phyloP scores from a whole-genome alignment of 768 basidiomycete species.

The Harrya chromipes region DNA sequence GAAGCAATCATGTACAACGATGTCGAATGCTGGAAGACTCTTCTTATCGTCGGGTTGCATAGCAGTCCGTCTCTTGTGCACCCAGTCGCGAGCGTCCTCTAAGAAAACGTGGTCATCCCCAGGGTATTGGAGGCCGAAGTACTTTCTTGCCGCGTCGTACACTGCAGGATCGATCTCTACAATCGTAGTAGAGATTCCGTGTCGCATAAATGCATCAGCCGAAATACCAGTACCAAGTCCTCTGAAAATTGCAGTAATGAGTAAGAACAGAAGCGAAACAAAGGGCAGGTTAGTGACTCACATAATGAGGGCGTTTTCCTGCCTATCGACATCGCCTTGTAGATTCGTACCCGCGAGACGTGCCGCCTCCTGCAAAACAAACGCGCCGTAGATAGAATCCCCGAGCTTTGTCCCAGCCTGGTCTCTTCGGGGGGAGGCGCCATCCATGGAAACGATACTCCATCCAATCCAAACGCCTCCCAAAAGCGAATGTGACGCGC shows the following conservation, averaged over 20 bases:
- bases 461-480: constrained; percentile 79
- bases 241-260: constrained; percentile 38
- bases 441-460: constrained; percentile 42
- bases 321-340: constrained; percentile 33
- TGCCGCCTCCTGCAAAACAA: constrained; percentile 83
- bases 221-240: constrained; percentile 88
- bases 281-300: constrained; percentile 33
- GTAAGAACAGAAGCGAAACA: constrained; percentile 6
- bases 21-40: constrained; percentile 46
- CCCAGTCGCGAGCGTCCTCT: constrained; percentile 74
- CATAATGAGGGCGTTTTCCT: constrained; percentile 69
- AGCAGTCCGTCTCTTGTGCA: constrained; percentile 38
- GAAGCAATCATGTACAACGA: constrained; percentile 89
- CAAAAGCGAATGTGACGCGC: constrained; percentile 61
- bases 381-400: constrained; percentile 81
- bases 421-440: constrained; percentile 44
- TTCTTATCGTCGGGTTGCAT: constrained; percentile 21
- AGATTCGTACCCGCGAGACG: constrained; percentile 59
- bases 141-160: constrained; percentile 73
- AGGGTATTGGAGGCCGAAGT: constrained; percentile 75
- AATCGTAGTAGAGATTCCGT: constrained; percentile 70
- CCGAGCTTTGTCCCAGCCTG: constrained; percentile 54
- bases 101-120: constrained; percentile 60
- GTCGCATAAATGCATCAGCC: constrained; percentile 67
- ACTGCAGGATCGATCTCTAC: constrained; percentile 95